phyloP scores from a whole-genome alignment of 2,329 filamentous ascomycete genomes.

The Fusarium burgessii region DNA sequence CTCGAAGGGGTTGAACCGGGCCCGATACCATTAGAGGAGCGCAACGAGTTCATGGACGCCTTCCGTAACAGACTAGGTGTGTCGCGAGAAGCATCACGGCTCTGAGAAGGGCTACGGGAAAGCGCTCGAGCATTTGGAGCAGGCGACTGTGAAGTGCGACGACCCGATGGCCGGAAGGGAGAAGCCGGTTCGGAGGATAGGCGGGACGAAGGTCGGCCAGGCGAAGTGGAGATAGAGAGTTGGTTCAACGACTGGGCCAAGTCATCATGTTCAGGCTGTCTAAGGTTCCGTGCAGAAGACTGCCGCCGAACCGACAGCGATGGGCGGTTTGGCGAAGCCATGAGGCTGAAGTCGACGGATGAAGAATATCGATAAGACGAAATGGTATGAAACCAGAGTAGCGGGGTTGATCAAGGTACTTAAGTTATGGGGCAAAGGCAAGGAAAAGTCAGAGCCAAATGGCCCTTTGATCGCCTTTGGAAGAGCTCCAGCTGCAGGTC shows the following conservation, averaged over 20 bases:
- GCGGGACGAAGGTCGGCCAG: constrained; percentile 47
- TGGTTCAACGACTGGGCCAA: constrained; percentile 59
- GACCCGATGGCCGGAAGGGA: constrained; percentile 56
- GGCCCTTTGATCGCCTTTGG: constrained; percentile 34
- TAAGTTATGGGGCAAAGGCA: constrained; percentile 16
- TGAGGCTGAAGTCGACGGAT: constrained; percentile 35
- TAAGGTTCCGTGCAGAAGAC: constrained; percentile 50
- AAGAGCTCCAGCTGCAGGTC: constrained; percentile 23
- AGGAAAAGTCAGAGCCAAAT: constrained; percentile 25
- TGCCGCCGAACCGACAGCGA: constrained; percentile 51
- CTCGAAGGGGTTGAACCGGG: constrained; percentile 57
- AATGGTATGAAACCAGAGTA: constrained; percentile 14
- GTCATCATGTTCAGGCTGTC: constrained; percentile 47
- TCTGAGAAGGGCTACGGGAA: constrained; percentile 58
- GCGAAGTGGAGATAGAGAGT: constrained; percentile 56
- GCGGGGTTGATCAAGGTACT: constrained; percentile 18
- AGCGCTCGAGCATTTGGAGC: constrained; percentile 46
- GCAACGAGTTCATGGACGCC: constrained; percentile 68
- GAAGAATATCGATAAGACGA: constrained; percentile 22
- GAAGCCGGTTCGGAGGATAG: constrained; percentile 55
- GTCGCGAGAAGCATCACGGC: constrained; percentile 58
- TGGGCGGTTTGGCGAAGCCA: constrained; percentile 48
- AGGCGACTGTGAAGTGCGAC: constrained; percentile 45
- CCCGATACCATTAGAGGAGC: constrained; percentile 59
- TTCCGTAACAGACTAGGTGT: constrained; percentile 67